Evolutionary conservation across 2,329 filamentous ascomycete species (phyloP).

Genomic region (Fusarium protoensiforme): DNA sequence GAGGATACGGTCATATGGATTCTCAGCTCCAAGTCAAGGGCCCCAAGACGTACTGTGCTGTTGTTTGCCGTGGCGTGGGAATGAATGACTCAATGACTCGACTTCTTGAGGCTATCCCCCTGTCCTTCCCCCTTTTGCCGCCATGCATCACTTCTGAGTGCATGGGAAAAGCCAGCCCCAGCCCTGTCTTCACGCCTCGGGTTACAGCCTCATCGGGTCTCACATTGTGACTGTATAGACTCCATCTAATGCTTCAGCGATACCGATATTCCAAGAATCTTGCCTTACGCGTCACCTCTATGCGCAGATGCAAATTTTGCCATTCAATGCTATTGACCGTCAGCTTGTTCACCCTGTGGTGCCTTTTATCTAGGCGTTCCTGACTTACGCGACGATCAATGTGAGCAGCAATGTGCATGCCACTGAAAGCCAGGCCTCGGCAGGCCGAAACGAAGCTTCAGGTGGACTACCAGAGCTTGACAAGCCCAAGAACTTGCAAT

Average conservation of each 20-base stretch:
- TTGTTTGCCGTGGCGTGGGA: background rate
- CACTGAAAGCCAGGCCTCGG: background rate
- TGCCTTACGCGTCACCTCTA: background rate
- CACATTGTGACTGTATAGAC: background rate
- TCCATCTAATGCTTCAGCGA: background rate
- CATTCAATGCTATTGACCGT: background rate
- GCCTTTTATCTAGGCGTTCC: background rate
- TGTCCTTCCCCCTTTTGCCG: background rate
- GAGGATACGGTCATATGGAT: background rate
- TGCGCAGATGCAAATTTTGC: background rate
- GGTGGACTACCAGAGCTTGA: background rate
- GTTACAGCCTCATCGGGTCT: background rate
- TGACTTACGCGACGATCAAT: background rate
- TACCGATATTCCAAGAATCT: background rate
- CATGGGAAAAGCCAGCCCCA: background rate
- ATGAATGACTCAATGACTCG: background rate
- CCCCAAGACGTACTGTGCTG: background rate
- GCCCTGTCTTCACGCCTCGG: background rate
- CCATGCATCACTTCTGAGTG: background rate
- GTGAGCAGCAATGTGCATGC: background rate
- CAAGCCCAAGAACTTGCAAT: background rate
- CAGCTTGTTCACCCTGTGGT: background rate
- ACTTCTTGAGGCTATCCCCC: background rate
- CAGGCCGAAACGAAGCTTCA: background rate
- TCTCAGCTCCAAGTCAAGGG: background rate